Conservation (phyloP, 805 yeast species). For the Saturnispora hagleri region DNA sequence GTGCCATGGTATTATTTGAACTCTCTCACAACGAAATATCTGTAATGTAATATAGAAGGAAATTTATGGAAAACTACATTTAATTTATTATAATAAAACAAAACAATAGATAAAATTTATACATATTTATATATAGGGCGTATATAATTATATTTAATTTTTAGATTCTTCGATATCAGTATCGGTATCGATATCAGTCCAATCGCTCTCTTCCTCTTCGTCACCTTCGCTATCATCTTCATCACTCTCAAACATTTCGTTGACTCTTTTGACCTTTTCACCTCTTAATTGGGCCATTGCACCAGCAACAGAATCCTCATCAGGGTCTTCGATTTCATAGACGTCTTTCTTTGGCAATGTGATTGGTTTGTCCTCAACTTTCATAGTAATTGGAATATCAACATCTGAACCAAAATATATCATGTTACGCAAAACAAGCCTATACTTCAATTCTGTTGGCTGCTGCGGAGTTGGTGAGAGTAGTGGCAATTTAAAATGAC, state of each 20-base stretch:
- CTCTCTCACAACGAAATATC: neutral
- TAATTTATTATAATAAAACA: conserved; percentile 5
- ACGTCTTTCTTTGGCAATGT: conserved; percentile 34
- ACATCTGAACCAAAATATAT: conserved; percentile 79
- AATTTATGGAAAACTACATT: neutral
- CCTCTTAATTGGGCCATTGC: conserved; percentile 66
- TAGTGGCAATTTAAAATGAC: conserved; percentile 69
- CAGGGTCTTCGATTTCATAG: conserved; percentile 60
- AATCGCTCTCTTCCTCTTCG: conserved; percentile 20
- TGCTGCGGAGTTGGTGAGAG: conserved; percentile 70
- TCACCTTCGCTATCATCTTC: conserved; percentile 17
- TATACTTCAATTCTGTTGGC: conserved; percentile 56
- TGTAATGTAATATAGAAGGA: neutral
- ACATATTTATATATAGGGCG: neutral
- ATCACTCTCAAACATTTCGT: conserved; percentile 26
- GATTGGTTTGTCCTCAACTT: conserved; percentile 55
- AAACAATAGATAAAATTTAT: neutral
- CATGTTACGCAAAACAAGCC: conserved; percentile 60
- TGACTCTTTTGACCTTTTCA: conserved; percentile 38
- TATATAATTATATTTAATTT: conserved; percentile 1
- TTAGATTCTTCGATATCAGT: conserved; percentile 47
- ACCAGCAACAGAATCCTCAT: conserved; percentile 68
- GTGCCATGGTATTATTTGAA: neutral
- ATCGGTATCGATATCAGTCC: conserved; percentile 53
- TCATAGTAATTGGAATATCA: conserved; percentile 59